Percentiles rank a stretch among this genome's conserved stretches.
Evolutionary conservation across 176 grass and related monocot species (phyloP).

Genomic region (Elaeis guineensis): DNA sequence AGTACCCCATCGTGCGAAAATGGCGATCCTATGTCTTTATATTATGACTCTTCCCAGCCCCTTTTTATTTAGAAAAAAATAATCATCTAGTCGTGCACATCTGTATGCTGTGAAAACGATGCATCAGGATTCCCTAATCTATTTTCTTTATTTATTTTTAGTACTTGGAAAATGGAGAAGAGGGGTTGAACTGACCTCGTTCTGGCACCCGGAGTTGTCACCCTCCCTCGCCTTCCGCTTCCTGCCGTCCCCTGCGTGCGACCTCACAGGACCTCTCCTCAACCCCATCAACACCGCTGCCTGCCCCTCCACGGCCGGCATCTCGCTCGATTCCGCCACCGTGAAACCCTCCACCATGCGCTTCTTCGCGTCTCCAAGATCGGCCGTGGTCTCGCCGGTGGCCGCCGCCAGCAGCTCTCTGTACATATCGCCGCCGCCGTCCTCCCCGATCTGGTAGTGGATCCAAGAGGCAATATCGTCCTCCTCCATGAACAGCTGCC

Average conservation of each 20-base stretch:
- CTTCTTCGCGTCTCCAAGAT: not conserved
- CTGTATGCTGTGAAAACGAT: too few species aligned
- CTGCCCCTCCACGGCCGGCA: not conserved
- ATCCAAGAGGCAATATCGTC: constrained; percentile 20
- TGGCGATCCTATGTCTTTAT: too few species aligned
- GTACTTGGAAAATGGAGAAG: not conserved
- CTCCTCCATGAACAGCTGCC: constrained; percentile 12
- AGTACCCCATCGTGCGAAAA: too few species aligned
- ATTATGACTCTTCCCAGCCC: too few species aligned
- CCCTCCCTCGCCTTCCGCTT: not conserved
- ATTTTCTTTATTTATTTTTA: too few species aligned
- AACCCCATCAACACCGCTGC: too few species aligned
- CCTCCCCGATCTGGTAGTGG: not conserved
- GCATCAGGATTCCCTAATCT: too few species aligned
- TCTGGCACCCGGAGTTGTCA: not conserved
- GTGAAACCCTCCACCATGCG: not conserved
- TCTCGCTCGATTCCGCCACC: not conserved
- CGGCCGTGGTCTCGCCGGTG: not conserved
- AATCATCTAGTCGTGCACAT: too few species aligned
- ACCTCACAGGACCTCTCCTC: too few species aligned
- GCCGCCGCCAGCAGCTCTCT: too few species aligned
- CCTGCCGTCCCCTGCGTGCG: not conserved
- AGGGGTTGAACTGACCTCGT: not conserved
- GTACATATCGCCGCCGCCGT: not conserved
- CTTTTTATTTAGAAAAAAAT: too few species aligned